phyloP scores from a whole-genome alignment of 208 protist species.

The Trypanosoma conorhini region DNA sequence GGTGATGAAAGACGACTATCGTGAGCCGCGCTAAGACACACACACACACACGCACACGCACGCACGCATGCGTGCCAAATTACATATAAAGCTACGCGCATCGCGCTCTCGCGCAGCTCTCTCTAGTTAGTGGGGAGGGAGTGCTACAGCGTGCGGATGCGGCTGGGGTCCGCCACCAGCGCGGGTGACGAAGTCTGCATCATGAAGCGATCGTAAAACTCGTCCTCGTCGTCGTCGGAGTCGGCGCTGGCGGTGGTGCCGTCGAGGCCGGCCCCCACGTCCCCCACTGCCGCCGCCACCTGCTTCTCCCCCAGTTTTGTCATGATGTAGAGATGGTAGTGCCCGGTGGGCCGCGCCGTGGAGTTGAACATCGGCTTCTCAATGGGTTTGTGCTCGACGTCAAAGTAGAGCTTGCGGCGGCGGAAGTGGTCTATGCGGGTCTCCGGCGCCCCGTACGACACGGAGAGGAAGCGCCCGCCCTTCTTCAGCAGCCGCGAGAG shows the following conservation, averaged over 20 bases:
- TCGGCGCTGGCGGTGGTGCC: slow-evolving; percentile 32
- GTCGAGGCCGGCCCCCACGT: slow-evolving; percentile 31
- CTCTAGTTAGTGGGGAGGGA: too few relatives aligned
- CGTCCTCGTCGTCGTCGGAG: slow-evolving; percentile 84
- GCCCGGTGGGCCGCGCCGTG: slow-evolving; percentile 64
- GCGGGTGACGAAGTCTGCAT: slow-evolving; percentile 57
- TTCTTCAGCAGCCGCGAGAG: slow-evolving; percentile 87
- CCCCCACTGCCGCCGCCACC: slow-evolving; percentile 30
- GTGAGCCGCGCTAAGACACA: slow-evolving; percentile 5
- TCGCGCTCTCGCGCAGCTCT: too few relatives aligned
- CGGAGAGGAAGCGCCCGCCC: slow-evolving; percentile 79
- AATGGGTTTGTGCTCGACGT: slow-evolving; percentile 82
- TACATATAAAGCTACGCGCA: too few relatives aligned
- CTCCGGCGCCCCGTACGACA: slow-evolving; percentile 90
- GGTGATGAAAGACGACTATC: too few relatives aligned
- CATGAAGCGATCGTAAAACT: slow-evolving; percentile 94
- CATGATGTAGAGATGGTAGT: slow-evolving; percentile 94
- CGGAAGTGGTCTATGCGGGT: slow-evolving; percentile 91
- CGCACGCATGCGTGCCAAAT: too few relatives aligned
- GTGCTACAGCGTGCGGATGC: background rate
- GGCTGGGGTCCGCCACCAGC: background rate
- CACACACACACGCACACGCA: too few relatives aligned
- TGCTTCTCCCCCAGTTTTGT: slow-evolving; percentile 64
- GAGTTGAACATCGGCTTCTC: slow-evolving; percentile 90
- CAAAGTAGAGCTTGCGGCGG: slow-evolving; percentile 82